These are phyloP conservation scores for Aspergillus tanneri DNA, from an alignment of 2,329 filamentous ascomycete genomes.

Conservation along the genomic window DNA sequence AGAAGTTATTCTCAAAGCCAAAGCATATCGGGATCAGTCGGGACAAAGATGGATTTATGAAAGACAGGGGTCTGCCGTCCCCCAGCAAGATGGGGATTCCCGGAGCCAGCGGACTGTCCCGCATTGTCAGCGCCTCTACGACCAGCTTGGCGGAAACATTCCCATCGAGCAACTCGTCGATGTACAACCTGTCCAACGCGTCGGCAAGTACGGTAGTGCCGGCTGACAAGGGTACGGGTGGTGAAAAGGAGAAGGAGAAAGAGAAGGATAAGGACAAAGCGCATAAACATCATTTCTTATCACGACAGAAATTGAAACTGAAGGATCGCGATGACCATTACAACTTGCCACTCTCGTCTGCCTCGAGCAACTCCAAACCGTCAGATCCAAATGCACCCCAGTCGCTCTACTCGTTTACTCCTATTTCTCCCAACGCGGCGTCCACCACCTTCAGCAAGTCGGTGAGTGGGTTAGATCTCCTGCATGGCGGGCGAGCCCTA, in stretches of 20 bases:
- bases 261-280: conserved; percentile 47
- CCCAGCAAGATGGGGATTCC: conserved; percentile 56
- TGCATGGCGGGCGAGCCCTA: conserved; percentile 72
- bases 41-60: conserved; percentile 52
- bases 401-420: conserved; percentile 65
- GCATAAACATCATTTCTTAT: conserved; percentile 63
- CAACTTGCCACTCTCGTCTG: conserved; percentile 61
- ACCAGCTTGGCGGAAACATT: conserved; percentile 58
- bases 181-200: conserved; percentile 62
- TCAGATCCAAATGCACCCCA: conserved; percentile 63
- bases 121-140: conserved; percentile 60
- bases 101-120: conserved; percentile 53
- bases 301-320: conserved; percentile 64
- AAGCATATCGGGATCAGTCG: conserved; percentile 64
- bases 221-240: conserved; percentile 38
- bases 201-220: conserved; percentile 63
- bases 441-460: conserved; percentile 70
- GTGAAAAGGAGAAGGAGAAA: conserved; percentile 43
- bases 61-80: conserved; percentile 56
- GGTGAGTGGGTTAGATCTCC: conserved; percentile 74
- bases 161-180: conserved; percentile 54
- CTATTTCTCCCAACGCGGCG: conserved; percentile 61
- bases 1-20: conserved; percentile 68
- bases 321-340: conserved; percentile 61
- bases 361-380: conserved; percentile 63